A percentile compares a stretch with the other conserved stretches of the same genome.
Conservation (phyloP, 352 stramenopile species). For the Phytophthora syringae region DNA sequence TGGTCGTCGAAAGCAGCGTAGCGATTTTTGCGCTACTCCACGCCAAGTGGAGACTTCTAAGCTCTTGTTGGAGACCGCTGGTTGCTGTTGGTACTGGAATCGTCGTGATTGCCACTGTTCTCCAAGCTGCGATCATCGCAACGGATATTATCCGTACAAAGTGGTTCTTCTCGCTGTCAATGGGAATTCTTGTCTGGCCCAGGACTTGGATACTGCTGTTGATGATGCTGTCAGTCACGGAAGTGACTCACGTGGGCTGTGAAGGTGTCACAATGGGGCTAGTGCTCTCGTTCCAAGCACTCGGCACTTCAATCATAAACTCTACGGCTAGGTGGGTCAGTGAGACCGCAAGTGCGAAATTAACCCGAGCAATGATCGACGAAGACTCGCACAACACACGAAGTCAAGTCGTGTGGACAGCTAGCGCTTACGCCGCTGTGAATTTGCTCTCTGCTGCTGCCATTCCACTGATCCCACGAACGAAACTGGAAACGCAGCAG, state of each 20-base stretch:
- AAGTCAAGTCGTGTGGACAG: conserved; percentile 27
- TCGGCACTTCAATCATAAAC: conserved; percentile 38
- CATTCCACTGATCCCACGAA: conserved; percentile 39
- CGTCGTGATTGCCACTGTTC: conserved; percentile 35
- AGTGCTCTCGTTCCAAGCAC: conserved; percentile 52
- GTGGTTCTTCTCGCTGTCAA: conserved; percentile 51
- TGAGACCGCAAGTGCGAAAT: conserved; percentile 24
- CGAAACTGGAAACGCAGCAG: conserved; percentile 55
- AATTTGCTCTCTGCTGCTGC: conserved; percentile 35
- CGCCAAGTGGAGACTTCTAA: conserved; percentile 49
- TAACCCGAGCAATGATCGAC: conserved; percentile 27
- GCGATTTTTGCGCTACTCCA: conserved; percentile 45
- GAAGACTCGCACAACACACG: conserved; percentile 37
- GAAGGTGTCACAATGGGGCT: conserved; percentile 64
- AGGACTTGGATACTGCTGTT: conserved; percentile 52
- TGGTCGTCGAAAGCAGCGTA: conserved; percentile 37
- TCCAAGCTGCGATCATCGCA: conserved; percentile 42
- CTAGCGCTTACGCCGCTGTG: conserved; percentile 27
- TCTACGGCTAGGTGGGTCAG: conserved; percentile 38
- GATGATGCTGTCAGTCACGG: conserved; percentile 47
- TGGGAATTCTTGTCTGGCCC: conserved; percentile 40
- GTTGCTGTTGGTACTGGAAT: conserved; percentile 35
- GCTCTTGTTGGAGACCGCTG: conserved; percentile 46
- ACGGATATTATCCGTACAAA: conserved; percentile 43
- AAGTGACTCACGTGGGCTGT: conserved; percentile 57